Base-by-base conservation (phyloP, 768 basidiomycete species). In the Tylopilus sp. region DNA sequence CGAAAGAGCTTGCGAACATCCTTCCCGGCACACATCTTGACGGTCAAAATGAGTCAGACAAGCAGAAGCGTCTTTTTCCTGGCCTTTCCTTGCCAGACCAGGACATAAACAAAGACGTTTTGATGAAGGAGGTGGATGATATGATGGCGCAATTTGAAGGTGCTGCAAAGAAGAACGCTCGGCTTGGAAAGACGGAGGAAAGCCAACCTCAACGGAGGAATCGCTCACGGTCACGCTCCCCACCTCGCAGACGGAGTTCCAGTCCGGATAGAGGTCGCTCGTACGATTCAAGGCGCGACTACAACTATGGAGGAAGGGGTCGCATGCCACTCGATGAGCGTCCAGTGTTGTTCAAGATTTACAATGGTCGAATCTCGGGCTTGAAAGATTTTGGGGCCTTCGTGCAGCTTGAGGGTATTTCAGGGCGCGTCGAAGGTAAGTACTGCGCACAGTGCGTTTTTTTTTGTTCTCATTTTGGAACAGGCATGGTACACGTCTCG, bases 401-500 rank as follows among this genome's bases (percentile, higher is more conserved):
- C 63, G 87, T 97, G 36, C 80, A 81, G 29, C 71, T 99, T 7
- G 95, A 99, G 56, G 96, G 96, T 26, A 73, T 98, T 43, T 72
- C 75, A 14, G 94, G 94, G 12, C 77, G 93, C 25, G 85, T 81
- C 10, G 96, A 99, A 79, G 97, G 96, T 93, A 72, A 57, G 84
- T 70, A 44, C 12, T n/a, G 11, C 40, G 41, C 30, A 10, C 21
- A 16, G 19, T 4, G 10, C 36, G 14, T 10, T 4, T 24, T 24
- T 12, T 17, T 10, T 40, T 30, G 26, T 55, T 43, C 45, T 54
- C n/a, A 67, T 19, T 38, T 43, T 30, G 33, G 6, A 55, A 17
- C 53, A 98, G 96, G 96, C n/a, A 85, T 99, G 86, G 91, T 98
- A 22, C 97, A 98, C 69, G 86, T 98, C 59, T 96, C 95, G 24